Conservation (phyloP, 1,284 basidiomycete genomes). For the Apiotrichum brassicae region DNA sequence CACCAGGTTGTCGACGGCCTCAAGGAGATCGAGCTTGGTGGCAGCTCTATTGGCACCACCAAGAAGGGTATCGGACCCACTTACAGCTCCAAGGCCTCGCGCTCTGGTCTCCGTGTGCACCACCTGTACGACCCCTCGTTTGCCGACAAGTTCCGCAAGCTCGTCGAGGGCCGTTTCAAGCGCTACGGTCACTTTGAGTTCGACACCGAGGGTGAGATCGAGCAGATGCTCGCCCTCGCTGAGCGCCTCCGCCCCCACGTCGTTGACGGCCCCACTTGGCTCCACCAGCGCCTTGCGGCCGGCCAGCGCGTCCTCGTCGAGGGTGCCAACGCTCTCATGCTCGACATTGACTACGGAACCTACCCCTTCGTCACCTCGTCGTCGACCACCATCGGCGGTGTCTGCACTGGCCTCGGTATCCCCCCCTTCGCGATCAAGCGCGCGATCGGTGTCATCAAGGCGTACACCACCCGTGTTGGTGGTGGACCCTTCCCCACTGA, state of each 20-base stretch:
- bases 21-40: slow-evolving; percentile 95
- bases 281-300: slow-evolving; percentile 52
- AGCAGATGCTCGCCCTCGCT: slow-evolving; percentile 84
- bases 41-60: slow-evolving; percentile 91
- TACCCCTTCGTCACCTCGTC: slow-evolving; percentile 97
- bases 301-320: slow-evolving; percentile 86
- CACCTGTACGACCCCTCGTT: slow-evolving; percentile 91
- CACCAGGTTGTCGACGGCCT: slow-evolving; percentile 98
- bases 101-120: slow-evolving; percentile 91
- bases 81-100: slow-evolving; percentile 94
- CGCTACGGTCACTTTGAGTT: slow-evolving; percentile 98
- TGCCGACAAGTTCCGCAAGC: slow-evolving; percentile 83
- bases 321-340: slow-evolving; percentile 96
- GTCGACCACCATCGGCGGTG: slow-evolving; percentile 83
- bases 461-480: slow-evolving; percentile 95
- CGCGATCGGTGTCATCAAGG: slow-evolving; percentile 89
- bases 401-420: slow-evolving; percentile 92
- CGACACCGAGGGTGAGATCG: slow-evolving; percentile 94
- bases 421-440: slow-evolving; percentile 80
- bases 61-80: slow-evolving; percentile 98
- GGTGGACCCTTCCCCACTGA: slow-evolving; percentile 97
- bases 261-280: slow-evolving; percentile 43
- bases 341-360: slow-evolving; percentile 95
- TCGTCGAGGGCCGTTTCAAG: slow-evolving; percentile 96
- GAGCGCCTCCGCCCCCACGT: slow-evolving; percentile 82